These are phyloP conservation scores for Ambrosia trifida DNA, from an alignment of 129 eudicot genomes.

Conservation along the genomic window DNA sequence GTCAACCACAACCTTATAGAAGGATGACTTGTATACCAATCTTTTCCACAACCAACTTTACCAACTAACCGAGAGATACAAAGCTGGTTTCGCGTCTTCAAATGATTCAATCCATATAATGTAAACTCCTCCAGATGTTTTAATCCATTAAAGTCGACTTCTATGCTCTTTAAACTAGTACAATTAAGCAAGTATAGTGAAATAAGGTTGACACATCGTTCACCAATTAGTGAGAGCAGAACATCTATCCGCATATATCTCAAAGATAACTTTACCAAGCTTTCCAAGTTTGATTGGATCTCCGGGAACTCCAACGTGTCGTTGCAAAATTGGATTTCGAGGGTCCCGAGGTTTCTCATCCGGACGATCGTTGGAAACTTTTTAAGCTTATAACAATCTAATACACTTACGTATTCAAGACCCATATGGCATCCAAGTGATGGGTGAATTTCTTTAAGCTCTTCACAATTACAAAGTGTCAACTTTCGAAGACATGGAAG, in stretches of 20 bases:
- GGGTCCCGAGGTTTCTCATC: not conserved
- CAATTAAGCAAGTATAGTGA: not conserved
- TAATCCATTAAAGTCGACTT: too few relatives aligned
- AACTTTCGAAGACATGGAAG: not conserved
- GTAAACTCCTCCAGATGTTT: too few relatives aligned
- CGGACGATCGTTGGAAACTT: not conserved
- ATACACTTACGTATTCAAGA: not conserved
- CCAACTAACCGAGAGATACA: too few relatives aligned
- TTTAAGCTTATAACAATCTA: not conserved
- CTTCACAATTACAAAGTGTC: not conserved
- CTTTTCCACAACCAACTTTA: too few relatives aligned
- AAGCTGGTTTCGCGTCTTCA: too few relatives aligned
- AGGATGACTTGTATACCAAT: too few relatives aligned
- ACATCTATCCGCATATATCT: not conserved
- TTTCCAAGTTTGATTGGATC: constrained; percentile 7
- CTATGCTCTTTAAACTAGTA: not conserved
- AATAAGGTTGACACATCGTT: not conserved
- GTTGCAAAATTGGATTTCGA: not conserved
- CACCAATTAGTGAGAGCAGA: not conserved
- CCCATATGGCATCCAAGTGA: not conserved
- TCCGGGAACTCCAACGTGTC: not conserved
- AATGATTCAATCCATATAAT: too few relatives aligned
- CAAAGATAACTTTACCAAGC: not conserved
- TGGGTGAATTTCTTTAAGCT: not conserved
- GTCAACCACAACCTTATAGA: too few relatives aligned